phyloP scores from a whole-genome alignment of 2,329 filamentous ascomycete genomes.

The Xylariaceae sp. region DNA sequence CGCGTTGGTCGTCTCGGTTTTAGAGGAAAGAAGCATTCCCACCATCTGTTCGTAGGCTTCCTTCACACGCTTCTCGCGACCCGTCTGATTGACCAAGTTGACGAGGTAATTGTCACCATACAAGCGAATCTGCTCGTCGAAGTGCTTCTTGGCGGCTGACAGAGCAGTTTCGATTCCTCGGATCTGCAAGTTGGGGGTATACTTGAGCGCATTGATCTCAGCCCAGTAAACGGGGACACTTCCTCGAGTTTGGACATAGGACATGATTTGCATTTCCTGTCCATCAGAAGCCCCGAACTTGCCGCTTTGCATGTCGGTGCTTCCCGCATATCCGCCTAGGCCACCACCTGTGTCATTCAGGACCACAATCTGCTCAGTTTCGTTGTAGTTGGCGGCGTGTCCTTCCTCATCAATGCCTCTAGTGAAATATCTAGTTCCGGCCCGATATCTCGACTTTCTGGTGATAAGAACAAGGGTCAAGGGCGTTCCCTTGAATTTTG shows the following conservation, averaged over 20 bases:
- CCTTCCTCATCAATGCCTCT: conserved; percentile 90
- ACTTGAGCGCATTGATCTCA: conserved; percentile 88
- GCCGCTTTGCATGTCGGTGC: conserved; percentile 69
- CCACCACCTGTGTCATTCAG: conserved; percentile 76
- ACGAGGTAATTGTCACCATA: conserved; percentile 98
- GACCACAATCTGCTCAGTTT: conserved; percentile 90
- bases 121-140: conserved; percentile 84
- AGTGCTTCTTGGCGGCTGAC: conserved; percentile 77
- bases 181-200: conserved; percentile 85
- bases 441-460: conserved; percentile 79
- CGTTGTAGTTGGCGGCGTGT: conserved; percentile 97
- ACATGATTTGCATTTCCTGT: conserved; percentile 81
- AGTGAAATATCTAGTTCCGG: conserved; percentile 91
- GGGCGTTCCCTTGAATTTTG: conserved; percentile 76
- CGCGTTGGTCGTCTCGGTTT: conserved; percentile 61
- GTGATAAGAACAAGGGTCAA: conserved; percentile 87
- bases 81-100: conserved; percentile 95
- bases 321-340: conserved; percentile 75
- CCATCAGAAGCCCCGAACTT: conserved; percentile 56
- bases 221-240: conserved; percentile 96
- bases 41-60: conserved; percentile 91
- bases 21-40: conserved; percentile 64
- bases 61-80: conserved; percentile 84
- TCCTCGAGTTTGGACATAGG: conserved; percentile 93
- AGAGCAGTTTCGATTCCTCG: conserved; percentile 77